Evolutionary conservation across 441 rosid species (phyloP), one percentile per base, ranked within the genome.

Genomic region (Kokia cookei): DNA sequence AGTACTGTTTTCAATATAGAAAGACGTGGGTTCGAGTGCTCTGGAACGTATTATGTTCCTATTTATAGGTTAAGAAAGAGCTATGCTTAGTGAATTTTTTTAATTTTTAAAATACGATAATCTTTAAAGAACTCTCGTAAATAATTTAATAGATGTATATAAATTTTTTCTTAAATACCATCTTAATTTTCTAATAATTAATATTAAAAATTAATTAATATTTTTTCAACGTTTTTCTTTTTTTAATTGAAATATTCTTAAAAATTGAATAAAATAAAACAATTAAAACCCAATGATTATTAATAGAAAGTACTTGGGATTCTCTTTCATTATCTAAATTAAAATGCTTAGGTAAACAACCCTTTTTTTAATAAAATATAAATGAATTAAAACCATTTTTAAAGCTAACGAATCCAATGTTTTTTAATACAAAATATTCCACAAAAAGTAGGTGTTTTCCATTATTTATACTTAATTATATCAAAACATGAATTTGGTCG

Each of bases 1-100:
- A 2, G 4, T 0, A 32, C 4, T 1, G 0, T 1, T 32, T 4
- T 32, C 1, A 32, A 0, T 32, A 5, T 5, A 32, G 4, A 4
- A 4, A 0, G 1, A 4, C 6, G 1, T 4, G 0, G 1, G 0
- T 32, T 32, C 0, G 0, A 32, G 0, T 29, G 1, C 0, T 4
- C 0, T 0, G 0, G 4, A 29, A 29, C 1, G 4, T 0, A 29
- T 29, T 29, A 29, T 4, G 0, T 0, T 29, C 4, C 4, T 29
- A 29, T 29, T 29, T 29, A 0, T 29, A 29, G 5, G 35, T 29
- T 29, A 4, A 4, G 1, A 0, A 29, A 29, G 0, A 0, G 0
- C 3, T 29, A 29, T 29, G 5, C 0, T 0, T 19, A 19, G 0
- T 19, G 22, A 19, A 19, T 19, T 19, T 19, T 19, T 19, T 19